Conservation (phyloP, 2,329 filamentous ascomycete species). For the Fusarium sp. region DNA sequence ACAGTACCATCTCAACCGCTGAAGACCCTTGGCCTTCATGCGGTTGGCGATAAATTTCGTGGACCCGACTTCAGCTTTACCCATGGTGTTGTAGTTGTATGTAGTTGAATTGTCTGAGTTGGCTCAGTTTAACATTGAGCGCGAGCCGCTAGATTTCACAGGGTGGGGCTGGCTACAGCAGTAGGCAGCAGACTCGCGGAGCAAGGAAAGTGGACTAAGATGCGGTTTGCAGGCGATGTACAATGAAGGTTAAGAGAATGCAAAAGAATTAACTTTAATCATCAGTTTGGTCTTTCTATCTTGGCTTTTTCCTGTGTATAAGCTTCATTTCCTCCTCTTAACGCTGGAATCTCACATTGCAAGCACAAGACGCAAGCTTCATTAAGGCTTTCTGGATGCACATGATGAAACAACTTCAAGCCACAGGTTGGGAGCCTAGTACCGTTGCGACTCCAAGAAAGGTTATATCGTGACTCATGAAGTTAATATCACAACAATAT, state of each 20-base stretch:
- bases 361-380: neutral
- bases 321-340: neutral
- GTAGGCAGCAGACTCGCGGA: neutral
- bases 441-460: accelerated
- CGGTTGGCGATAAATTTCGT: constrained; percentile 93
- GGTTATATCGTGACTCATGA: neutral
- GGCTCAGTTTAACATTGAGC: neutral
- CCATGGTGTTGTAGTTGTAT: constrained; percentile 70
- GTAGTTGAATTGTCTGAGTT: constrained; percentile 14
- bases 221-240: neutral
- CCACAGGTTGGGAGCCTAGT: neutral
- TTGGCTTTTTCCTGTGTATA: neutral
- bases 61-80: constrained; percentile 89
- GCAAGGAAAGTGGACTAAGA: neutral
- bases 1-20: constrained; percentile 92
- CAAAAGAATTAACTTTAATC: accelerated
- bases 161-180: constrained; percentile 1
- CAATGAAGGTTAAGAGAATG: accelerated
- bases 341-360: neutral
- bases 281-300: accelerated
- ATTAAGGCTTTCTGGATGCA: neutral
- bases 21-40: constrained; percentile 83
- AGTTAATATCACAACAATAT: neutral
- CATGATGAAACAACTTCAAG: accelerated
- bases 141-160: neutral